A percentile compares a stretch with the other conserved stretches of the same genome.
These are phyloP conservation scores for Beta macrorhiza DNA, from an alignment of 179 eudicot species.

Conservation along the genomic window DNA sequence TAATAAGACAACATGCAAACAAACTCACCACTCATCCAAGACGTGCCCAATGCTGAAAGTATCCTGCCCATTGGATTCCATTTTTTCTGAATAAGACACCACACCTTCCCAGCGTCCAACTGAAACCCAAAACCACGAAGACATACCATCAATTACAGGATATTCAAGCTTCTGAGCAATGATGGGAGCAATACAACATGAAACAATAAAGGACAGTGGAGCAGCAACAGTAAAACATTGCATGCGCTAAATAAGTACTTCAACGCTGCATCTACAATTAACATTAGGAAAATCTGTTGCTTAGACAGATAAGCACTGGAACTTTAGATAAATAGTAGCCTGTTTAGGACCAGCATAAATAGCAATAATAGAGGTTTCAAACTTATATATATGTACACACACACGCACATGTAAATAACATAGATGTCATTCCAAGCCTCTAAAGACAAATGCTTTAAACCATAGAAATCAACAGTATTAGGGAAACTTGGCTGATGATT, in stretches of 20 bases:
- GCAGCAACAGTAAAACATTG: not conserved
- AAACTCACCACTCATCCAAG: slow-evolving; percentile 84
- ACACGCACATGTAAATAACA: not conserved
- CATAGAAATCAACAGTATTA: not conserved
- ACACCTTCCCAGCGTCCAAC: slow-evolving; percentile 76
- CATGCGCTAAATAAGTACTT: not conserved
- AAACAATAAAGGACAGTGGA: not conserved
- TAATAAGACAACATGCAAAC: slow-evolving; percentile 7
- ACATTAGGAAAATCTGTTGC: not conserved
- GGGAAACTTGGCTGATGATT: not conserved
- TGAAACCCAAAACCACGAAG: slow-evolving; percentile 30
- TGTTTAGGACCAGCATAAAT: not conserved
- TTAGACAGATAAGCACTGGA: not conserved
- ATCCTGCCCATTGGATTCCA: slow-evolving; percentile 25
- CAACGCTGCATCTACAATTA: not conserved
- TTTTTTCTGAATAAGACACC: slow-evolving; percentile 36
- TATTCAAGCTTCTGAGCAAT: not conserved
- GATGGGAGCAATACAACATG: not conserved
- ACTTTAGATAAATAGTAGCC: not conserved
- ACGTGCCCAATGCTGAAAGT: slow-evolving; percentile 65
- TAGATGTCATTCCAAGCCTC: not conserved
- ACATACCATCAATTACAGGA: slow-evolving; percentile 2
- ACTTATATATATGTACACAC: not conserved
- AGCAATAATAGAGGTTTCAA: not conserved
- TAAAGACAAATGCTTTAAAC: not conserved